phyloP scores from a whole-genome alignment of 2,329 filamentous ascomycete genomes.

The Emericellopsis atlantica region DNA sequence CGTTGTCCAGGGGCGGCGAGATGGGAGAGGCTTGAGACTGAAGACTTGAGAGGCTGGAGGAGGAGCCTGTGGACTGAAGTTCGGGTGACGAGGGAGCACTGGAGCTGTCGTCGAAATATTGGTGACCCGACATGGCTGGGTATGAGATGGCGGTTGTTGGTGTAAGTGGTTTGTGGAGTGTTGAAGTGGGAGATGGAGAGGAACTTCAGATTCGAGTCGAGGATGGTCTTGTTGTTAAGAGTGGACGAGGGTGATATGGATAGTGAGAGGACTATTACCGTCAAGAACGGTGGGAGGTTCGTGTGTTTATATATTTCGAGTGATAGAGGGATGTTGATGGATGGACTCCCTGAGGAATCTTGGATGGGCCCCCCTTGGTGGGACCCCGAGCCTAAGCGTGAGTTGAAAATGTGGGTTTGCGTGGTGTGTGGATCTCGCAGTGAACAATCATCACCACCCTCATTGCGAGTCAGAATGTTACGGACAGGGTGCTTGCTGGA shows the following conservation, averaged over 20 bases:
- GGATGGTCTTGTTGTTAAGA: background rate
- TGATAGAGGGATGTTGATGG: background rate
- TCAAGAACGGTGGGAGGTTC: constrained; percentile 25
- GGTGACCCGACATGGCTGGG: constrained; percentile 2
- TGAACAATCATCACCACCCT: background rate
- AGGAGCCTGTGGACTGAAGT: constrained; percentile 18
- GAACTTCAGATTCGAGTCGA: background rate
- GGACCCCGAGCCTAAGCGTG: background rate
- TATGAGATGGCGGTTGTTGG: background rate
- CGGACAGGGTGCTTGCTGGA: no score
- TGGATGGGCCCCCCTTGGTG: background rate
- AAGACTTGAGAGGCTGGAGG: constrained; percentile 20
- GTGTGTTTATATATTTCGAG: constrained; percentile 16
- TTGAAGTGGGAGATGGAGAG: background rate
- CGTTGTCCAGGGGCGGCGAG: constrained; percentile 18
- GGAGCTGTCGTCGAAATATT: constrained; percentile 1
- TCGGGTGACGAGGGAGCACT: constrained; percentile 21
- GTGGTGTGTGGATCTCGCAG: background rate
- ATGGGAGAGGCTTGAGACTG: constrained; percentile 19
- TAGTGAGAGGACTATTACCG: constrained; percentile 15
- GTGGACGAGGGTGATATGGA: constrained; percentile 5
- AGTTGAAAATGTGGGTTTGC: background rate
- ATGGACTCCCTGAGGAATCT: background rate
- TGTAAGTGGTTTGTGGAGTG: background rate
- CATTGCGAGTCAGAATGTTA: no score